Conservation (phyloP, 2,329 filamentous ascomycete genomes). For the Fusarium sp. region DNA sequence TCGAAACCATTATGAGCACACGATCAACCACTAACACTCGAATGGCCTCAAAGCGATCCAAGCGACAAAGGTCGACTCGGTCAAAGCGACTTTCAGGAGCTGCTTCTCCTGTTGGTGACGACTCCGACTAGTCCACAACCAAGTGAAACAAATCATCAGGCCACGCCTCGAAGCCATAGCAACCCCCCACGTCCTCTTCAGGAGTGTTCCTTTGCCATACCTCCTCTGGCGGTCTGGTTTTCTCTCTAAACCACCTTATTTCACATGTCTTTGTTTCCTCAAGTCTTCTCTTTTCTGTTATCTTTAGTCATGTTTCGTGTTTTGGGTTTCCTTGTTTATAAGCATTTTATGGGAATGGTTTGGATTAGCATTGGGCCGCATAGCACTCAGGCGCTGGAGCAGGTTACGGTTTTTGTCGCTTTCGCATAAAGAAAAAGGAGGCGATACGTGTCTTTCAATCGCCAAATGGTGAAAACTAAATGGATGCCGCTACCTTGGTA, state of each 20-base stretch:
- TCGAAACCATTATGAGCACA: constrained; percentile 59
- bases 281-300: constrained; percentile 18
- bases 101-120: constrained; percentile 52
- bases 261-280: constrained; percentile 15
- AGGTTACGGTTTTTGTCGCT: constrained; percentile 29
- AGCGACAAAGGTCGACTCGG: constrained; percentile 45
- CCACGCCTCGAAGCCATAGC: constrained; percentile 14
- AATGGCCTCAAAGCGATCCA: constrained; percentile 44
- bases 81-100: constrained; percentile 45
- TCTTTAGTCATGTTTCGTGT: constrained; percentile 25
- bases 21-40: constrained; percentile 46
- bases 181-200: constrained; percentile 19
- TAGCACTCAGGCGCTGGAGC: constrained; percentile 40
- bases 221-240: constrained; percentile 10
- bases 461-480: constrained; percentile 21
- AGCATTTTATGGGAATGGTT: constrained; percentile 39
- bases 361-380: constrained; percentile 41
- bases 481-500: constrained; percentile 22
- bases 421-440: constrained; percentile 27
- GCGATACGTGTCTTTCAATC: constrained; percentile 27
- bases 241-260: constrained; percentile 9
- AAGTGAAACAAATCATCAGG: constrained; percentile 25
- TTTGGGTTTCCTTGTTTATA: constrained; percentile 33
- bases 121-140: constrained; percentile 45
- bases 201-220: constrained; percentile 17